Conservation (phyloP, 2,329 filamentous ascomycete species). For the Paecilomyces dactylethromorphus region DNA sequence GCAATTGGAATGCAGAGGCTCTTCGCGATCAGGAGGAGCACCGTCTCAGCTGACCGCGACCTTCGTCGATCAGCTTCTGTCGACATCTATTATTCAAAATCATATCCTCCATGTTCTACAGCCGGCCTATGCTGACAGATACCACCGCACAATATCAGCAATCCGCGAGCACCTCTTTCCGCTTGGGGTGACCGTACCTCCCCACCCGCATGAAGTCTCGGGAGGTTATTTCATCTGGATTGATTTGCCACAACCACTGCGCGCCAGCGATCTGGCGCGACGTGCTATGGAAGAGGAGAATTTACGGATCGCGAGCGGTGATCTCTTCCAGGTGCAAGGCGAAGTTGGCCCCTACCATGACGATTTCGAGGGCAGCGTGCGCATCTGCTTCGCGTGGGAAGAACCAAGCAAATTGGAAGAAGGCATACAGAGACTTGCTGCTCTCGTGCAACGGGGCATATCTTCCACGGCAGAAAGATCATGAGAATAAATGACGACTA, state of each 20-base stretch:
- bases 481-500: background rate
- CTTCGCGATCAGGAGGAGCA: slow-evolving; percentile 52
- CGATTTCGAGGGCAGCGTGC: slow-evolving; percentile 54
- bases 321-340: slow-evolving; percentile 61
- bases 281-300: slow-evolving; percentile 57
- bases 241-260: slow-evolving; percentile 50
- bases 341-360: slow-evolving; percentile 45
- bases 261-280: slow-evolving; percentile 50
- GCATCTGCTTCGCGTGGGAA: slow-evolving; percentile 69
- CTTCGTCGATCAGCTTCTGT: slow-evolving; percentile 50
- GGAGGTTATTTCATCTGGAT: slow-evolving; percentile 89
- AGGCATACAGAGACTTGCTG: slow-evolving; percentile 58
- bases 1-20: slow-evolving; percentile 38
- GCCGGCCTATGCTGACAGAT: slow-evolving; percentile 50
- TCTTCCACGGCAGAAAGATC: background rate
- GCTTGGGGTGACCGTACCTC: slow-evolving; percentile 46
- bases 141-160: slow-evolving; percentile 50
- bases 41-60: slow-evolving; percentile 55
- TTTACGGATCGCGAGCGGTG: slow-evolving; percentile 61
- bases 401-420: slow-evolving; percentile 59
- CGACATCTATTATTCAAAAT: slow-evolving; percentile 44
- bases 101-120: slow-evolving; percentile 49
- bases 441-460: slow-evolving; percentile 7
- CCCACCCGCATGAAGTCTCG: slow-evolving; percentile 41
- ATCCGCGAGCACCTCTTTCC: slow-evolving; percentile 56